These are phyloP conservation scores for Afroboletus lepidellus DNA, from an alignment of 1,284 basidiomycete genomes.

Conservation along the genomic window DNA sequence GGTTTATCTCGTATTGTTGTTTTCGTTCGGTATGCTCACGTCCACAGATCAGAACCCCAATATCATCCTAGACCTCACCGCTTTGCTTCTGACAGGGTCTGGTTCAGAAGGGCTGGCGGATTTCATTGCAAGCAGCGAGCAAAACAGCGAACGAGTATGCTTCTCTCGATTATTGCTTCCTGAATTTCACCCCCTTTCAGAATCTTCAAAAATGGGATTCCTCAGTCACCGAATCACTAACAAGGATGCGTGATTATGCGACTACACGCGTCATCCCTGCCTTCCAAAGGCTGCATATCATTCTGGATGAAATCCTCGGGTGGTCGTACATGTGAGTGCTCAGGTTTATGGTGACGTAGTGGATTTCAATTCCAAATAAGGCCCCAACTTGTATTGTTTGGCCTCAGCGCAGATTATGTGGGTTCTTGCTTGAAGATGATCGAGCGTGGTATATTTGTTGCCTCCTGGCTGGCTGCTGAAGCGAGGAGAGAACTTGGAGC, in stretches of 20 bases:
- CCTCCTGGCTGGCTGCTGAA: slow-evolving; percentile 64
- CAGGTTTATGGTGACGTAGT: slow-evolving; percentile 8
- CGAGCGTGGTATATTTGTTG: slow-evolving; percentile 56
- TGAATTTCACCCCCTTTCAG: slow-evolving; percentile 39
- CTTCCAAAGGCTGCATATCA: slow-evolving; percentile 68
- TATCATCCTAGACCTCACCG: slow-evolving; percentile 69
- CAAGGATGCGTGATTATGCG: slow-evolving; percentile 68
- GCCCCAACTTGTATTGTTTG: slow-evolving; percentile 51
- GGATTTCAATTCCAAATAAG: slow-evolving; percentile 34
- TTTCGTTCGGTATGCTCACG: slow-evolving; percentile 8
- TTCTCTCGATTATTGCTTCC: slow-evolving; percentile 14
- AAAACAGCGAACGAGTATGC: slow-evolving; percentile 75
- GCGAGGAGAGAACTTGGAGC: slow-evolving; percentile 64
- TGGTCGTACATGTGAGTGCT: slow-evolving; percentile 69
- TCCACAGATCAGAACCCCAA: slow-evolving; percentile 53
- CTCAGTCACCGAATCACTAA: slow-evolving; percentile 64
- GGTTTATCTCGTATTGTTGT: slow-evolving; percentile 8
- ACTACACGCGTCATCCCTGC: slow-evolving; percentile 70
- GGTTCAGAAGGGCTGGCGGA: slow-evolving; percentile 66
- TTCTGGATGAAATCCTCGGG: slow-evolving; percentile 72
- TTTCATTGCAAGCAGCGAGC: slow-evolving; percentile 72
- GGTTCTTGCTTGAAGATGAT: slow-evolving; percentile 50
- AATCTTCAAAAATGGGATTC: slow-evolving; percentile 78
- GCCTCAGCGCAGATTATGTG: slow-evolving; percentile 50
- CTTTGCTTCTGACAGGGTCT: slow-evolving; percentile 66